Conservation (phyloP, 2,329 filamentous ascomycete species). For the Cercospora sp. region DNA sequence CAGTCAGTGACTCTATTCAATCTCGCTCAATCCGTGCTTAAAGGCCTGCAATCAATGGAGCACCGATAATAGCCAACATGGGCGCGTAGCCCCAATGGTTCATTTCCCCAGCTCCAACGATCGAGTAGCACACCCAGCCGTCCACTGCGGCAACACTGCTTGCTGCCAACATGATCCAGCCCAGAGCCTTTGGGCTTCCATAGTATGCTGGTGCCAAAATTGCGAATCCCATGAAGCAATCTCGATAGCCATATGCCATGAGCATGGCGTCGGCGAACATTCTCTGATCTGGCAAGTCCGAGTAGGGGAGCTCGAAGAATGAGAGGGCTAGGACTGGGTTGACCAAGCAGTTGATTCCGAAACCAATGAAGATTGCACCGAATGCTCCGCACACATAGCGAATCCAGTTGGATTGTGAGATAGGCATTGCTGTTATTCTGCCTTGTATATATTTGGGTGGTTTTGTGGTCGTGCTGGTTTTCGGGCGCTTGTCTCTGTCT, state of each 20-base stretch:
- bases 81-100: constrained; percentile 15
- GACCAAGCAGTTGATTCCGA: constrained; percentile 3
- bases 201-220: constrained; percentile 4
- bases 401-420: constrained; percentile 12
- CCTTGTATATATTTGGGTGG: not conserved
- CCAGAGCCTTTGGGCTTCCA: constrained; percentile 4
- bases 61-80: not conserved
- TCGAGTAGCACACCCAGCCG: constrained; percentile 2
- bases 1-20: not conserved
- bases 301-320: constrained; percentile 11
- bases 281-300: constrained; percentile 2
- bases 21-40: not conserved
- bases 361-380: constrained; percentile 14
- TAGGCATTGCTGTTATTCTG: not conserved
- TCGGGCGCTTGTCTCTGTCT: not conserved
- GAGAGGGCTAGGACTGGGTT: constrained; percentile 10
- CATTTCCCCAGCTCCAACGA: constrained; percentile 1
- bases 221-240: constrained; percentile 8
- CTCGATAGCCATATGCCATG: constrained; percentile 5
- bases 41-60: constrained; percentile 2
- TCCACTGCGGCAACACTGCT: constrained; percentile 3
- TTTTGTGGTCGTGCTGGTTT: not conserved
- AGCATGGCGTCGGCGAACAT: constrained; percentile 10
- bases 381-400: constrained; percentile 1
- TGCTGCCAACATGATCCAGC: constrained; percentile 9